phyloP scores from a whole-genome alignment of 1,139 yeast genomes.

The Taiozyma onychis region DNA sequence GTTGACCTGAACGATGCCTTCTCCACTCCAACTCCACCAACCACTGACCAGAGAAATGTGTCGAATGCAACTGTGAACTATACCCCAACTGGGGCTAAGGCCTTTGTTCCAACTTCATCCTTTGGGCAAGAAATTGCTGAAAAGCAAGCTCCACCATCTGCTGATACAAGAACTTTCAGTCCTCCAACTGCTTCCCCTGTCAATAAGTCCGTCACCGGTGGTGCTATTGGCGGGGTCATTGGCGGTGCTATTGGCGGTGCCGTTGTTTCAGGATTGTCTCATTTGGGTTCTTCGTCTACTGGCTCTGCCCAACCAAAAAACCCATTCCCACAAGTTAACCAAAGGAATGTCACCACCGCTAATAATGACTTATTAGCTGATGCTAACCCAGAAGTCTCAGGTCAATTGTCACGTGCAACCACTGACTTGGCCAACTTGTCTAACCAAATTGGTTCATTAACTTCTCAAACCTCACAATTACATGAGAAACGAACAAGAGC shows the following conservation, averaged over 20 bases:
- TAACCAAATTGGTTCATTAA: slow-evolving; percentile 75
- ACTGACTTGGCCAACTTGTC: slow-evolving; percentile 85
- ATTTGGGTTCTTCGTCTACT: slow-evolving; percentile 1
- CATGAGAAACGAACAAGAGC: slow-evolving; percentile 70
- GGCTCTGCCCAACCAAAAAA: slow-evolving; percentile 9
- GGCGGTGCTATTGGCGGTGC: neutral
- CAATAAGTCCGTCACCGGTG: slow-evolving; percentile 6
- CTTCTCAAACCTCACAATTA: slow-evolving; percentile 65
- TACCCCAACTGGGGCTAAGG: slow-evolving; percentile 22
- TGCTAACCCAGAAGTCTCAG: slow-evolving; percentile 44
- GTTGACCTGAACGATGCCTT: slow-evolving; percentile 52
- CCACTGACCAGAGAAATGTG: slow-evolving; percentile 30
- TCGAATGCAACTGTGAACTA: slow-evolving; percentile 25
- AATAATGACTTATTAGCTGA: slow-evolving; percentile 54
- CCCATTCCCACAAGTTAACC: slow-evolving; percentile 4
- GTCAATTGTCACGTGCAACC: slow-evolving; percentile 70
- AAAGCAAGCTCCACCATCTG: slow-evolving; percentile 25
- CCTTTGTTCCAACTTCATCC: slow-evolving; percentile 46
- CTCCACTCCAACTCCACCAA: slow-evolving; percentile 26
- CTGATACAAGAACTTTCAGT: neutral
- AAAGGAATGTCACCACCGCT: slow-evolving; percentile 1
- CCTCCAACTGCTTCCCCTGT: slow-evolving; percentile 8
- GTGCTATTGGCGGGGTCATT: neutral
- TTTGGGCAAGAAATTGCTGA: slow-evolving; percentile 53
- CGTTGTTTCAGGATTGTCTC: neutral